These are phyloP conservation scores for Pseudogymnoascus sp. DNA, from an alignment of 2,329 filamentous ascomycete genomes.

Conservation along the genomic window DNA sequence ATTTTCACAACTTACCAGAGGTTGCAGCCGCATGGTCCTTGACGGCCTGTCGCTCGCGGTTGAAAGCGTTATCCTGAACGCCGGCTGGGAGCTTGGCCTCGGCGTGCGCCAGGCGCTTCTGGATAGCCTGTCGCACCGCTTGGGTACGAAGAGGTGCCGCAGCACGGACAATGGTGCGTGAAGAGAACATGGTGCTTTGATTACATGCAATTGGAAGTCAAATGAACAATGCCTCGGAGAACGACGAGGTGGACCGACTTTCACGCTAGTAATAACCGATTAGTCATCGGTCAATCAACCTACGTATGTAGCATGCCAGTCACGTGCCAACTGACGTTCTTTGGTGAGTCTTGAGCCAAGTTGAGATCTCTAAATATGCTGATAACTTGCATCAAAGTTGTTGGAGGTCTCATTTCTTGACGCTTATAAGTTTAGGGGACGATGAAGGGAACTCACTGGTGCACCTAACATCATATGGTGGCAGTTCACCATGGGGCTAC, in stretches of 20 bases:
- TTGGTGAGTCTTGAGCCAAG: background rate
- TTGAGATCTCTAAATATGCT: background rate
- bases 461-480: background rate
- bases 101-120: slow-evolving; percentile 65
- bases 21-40: slow-evolving; percentile 83
- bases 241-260: slow-evolving; percentile 5
- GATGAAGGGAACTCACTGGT: background rate
- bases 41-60: slow-evolving; percentile 82
- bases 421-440: background rate
- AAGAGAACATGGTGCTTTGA: slow-evolving; percentile 50
- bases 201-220: slow-evolving; percentile 7
- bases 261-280: slow-evolving; percentile 5
- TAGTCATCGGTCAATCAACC: background rate
- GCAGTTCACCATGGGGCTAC: slow-evolving; percentile 51
- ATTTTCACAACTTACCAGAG: slow-evolving; percentile 54
- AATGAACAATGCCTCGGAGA: background rate
- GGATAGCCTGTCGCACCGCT: slow-evolving; percentile 47
- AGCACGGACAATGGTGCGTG: slow-evolving; percentile 52
- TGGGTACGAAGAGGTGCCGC: slow-evolving; percentile 49
- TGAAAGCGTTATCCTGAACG: slow-evolving; percentile 80
- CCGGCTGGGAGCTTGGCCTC: slow-evolving; percentile 33
- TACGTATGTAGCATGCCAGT: background rate
- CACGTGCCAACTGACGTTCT: background rate
- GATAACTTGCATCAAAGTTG: background rate
- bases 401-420: background rate